Evolutionary conservation across 306 rosid genomes (phyloP), one percentile per base, ranked within the genome.

Genomic region (Vigna reflexopilosa): DNA sequence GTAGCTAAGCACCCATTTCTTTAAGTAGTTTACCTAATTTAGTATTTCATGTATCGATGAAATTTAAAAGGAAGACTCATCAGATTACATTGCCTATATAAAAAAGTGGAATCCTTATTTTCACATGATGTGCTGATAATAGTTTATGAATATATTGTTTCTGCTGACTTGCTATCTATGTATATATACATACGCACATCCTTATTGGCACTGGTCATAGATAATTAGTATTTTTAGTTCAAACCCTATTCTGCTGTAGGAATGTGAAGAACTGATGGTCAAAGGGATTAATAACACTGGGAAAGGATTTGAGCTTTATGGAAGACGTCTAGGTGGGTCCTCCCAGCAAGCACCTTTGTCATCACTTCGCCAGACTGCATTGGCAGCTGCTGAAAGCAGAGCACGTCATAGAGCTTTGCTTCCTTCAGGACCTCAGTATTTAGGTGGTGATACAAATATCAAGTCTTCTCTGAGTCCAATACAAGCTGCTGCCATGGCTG

Each of bases 401-500:
- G 90, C 86, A 63, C 83, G 71, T 7, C 83, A 11, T 80, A 85
- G 81, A 80, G 85, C 58, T 72, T 30, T 84, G 57, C 49, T 85
- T 50, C 88, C 90, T 19, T 82, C 86, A 13, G 92, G 92, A 75
- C 90, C 90, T 76, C 88, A 79, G 80, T 78, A 86, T 70, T 73
- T 86, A 72, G 93, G 89, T 63, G 90, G 93, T 48, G 85, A 89
- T 72, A 71, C 44, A 63, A 65, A 49, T 83, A 86, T 89, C 44
- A 86, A 84, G 80, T 79, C 77, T 7, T 81, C 79, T 82, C 73
- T 89, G 67, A 87, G 89, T 80, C 93, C 93, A 26, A 67, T 87
- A 75, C 93, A 89, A 81, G 90, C 93, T 81, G 89, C 89, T 52
- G 90, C 90, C 38, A 86, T 84, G 91, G 91, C 91, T 28, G 91